Evolutionary conservation across 352 stramenopile species (phyloP).

Genomic region (Phytophthora megakarya): DNA sequence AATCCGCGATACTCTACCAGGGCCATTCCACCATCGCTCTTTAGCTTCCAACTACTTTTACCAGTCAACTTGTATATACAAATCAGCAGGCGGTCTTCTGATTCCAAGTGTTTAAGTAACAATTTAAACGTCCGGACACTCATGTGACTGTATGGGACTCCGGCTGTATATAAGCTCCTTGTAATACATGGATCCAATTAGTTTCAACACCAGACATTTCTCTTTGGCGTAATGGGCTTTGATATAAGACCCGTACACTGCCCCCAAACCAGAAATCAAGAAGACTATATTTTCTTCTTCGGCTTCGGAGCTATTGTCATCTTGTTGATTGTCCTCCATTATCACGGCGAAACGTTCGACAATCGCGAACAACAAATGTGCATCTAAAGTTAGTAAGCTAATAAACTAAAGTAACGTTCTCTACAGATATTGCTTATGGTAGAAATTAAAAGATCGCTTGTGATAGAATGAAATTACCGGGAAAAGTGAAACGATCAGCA

Average conservation of each 20-base stretch:
- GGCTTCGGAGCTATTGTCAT: too few relatives aligned
- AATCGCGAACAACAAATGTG: too few relatives aligned
- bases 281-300: background rate
- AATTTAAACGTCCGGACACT: background rate
- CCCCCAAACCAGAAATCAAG: background rate
- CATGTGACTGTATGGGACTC: background rate
- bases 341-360: too few relatives aligned
- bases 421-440: too few relatives aligned
- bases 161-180: background rate
- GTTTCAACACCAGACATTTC: background rate
- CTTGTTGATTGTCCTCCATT: too few relatives aligned
- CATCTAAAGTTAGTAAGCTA: too few relatives aligned
- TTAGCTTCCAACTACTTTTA: background rate
- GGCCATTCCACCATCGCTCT: background rate
- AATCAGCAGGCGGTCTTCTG: background rate
- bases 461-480: too few relatives aligned
- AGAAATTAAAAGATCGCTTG: too few relatives aligned
- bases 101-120: background rate
- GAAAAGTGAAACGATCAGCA: too few relatives aligned
- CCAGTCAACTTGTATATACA: background rate
- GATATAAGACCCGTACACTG: background rate
- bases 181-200: background rate
- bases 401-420: too few relatives aligned
- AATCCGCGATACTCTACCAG: background rate
- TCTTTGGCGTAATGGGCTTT: conserved; percentile 1